Conservation (phyloP, 768 basidiomycete genomes). For the Cystofilobasidium capitatum region DNA sequence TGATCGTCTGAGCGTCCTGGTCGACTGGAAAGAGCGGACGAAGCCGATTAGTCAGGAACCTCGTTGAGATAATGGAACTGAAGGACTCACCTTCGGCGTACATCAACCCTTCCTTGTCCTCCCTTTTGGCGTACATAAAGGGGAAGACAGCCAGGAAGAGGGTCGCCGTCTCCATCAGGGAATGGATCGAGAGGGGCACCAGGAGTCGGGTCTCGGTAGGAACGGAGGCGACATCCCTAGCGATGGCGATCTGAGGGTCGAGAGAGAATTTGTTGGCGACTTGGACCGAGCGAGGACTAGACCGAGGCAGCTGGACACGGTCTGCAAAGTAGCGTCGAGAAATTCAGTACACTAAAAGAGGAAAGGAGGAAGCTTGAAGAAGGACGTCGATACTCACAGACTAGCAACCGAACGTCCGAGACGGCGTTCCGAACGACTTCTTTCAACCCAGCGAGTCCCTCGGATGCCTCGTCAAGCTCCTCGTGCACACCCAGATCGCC, state of each 20-base stretch:
- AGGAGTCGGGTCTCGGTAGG: background rate
- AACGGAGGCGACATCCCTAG: background rate
- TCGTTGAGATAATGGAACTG: background rate
- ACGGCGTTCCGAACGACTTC: background rate
- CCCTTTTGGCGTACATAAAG: background rate
- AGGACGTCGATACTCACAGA: background rate
- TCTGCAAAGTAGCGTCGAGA: background rate
- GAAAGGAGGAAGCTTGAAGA: background rate
- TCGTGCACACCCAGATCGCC: background rate
- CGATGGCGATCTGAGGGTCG: background rate
- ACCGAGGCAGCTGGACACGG: slow-evolving; percentile 17
- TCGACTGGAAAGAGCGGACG: background rate
- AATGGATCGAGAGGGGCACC: slow-evolving; percentile 10
- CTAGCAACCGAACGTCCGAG: slow-evolving; percentile 1
- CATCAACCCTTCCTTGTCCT: too few species aligned
- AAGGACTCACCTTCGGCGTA: background rate
- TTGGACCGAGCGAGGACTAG: background rate
- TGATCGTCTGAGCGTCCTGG: background rate
- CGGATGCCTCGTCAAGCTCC: too few species aligned
- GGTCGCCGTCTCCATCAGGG: background rate
- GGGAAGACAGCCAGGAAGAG: background rate
- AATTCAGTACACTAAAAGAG: background rate
- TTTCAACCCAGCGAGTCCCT: background rate
- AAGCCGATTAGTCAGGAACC: background rate
- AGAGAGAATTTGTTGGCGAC: slow-evolving; percentile 2